phyloP scores from a whole-genome alignment of 2,329 filamentous ascomycete genomes.

The Colletotrichum navitas region DNA sequence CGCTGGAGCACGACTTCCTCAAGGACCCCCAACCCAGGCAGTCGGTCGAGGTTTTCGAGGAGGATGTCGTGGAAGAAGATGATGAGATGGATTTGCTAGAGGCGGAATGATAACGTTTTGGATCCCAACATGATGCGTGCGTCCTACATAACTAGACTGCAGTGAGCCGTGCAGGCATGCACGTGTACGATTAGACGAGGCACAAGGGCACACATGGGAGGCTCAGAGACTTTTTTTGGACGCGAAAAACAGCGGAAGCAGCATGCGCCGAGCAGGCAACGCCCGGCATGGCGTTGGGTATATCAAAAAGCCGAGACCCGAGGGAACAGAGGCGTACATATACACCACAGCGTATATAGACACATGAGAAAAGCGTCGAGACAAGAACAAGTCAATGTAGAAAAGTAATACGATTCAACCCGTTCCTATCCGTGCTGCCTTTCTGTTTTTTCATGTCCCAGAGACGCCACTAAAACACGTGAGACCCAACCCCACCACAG shows the following conservation, averaged over 20 bases:
- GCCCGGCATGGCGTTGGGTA: background rate
- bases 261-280: background rate
- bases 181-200: conserved; percentile 10
- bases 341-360: background rate
- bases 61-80: conserved; percentile 53
- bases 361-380: background rate
- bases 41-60: conserved; percentile 4
- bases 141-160: background rate
- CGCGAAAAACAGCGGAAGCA: too few species aligned
- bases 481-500: conserved; percentile 5
- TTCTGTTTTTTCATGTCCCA: background rate
- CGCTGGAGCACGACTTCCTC: conserved; percentile 79
- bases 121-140: background rate
- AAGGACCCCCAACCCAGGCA: conserved; percentile 51
- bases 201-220: background rate
- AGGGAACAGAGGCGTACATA: background rate
- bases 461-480: conserved; percentile 26
- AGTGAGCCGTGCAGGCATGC: background rate
- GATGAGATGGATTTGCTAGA: conserved; percentile 67
- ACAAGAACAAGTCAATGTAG: conserved; percentile 9
- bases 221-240: background rate
- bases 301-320: background rate
- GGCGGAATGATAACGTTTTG: conserved; percentile 36
- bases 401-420: conserved; percentile 37
- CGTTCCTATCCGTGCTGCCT: conserved; percentile 15